phyloP scores from a whole-genome alignment of 352 stramenopile genomes.

The Globisporangium irregulare region DNA sequence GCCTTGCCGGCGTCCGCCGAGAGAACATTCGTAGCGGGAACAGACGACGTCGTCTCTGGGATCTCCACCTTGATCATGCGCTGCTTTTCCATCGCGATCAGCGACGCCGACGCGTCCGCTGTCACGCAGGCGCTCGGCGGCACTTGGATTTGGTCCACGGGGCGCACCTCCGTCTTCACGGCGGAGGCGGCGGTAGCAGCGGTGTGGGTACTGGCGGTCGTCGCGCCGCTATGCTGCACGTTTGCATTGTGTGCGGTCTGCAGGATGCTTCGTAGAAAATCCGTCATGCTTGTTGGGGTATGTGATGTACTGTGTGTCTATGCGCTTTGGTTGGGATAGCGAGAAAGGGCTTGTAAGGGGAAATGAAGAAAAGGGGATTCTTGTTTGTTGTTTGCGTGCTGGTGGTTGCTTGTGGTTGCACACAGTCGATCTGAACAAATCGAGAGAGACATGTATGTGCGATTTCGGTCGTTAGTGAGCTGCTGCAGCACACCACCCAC shows the following conservation, averaged over 20 bases:
- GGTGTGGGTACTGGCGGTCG: background rate
- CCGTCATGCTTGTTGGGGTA: constrained; percentile 46
- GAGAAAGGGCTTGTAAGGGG: background rate
- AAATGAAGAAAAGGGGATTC: background rate
- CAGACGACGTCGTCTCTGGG: constrained; percentile 6
- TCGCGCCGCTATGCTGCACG: constrained; percentile 3
- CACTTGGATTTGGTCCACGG: constrained; percentile 63
- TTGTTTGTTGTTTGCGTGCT: background rate
- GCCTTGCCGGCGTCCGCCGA: constrained; percentile 42
- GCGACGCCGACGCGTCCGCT: constrained; percentile 17
- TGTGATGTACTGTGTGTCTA: constrained; percentile 4
- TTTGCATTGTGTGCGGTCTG: constrained; percentile 42
- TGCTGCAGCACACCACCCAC: background rate
- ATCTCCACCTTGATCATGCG: constrained; percentile 62
- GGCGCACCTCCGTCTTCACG: constrained; percentile 38
- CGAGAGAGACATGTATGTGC: background rate
- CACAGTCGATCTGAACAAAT: background rate
- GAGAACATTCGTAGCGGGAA: background rate
- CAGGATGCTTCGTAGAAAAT: constrained; percentile 76
- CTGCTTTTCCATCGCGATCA: constrained; percentile 35
- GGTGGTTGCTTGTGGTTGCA: background rate
- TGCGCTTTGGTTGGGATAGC: constrained; percentile 9
- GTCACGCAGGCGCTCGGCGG: constrained; percentile 25
- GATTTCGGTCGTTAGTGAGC: constrained; percentile 1
- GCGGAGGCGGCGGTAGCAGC: background rate